Conservation (phyloP, 441 rosid genomes). For the Erodium moschatum region DNA sequence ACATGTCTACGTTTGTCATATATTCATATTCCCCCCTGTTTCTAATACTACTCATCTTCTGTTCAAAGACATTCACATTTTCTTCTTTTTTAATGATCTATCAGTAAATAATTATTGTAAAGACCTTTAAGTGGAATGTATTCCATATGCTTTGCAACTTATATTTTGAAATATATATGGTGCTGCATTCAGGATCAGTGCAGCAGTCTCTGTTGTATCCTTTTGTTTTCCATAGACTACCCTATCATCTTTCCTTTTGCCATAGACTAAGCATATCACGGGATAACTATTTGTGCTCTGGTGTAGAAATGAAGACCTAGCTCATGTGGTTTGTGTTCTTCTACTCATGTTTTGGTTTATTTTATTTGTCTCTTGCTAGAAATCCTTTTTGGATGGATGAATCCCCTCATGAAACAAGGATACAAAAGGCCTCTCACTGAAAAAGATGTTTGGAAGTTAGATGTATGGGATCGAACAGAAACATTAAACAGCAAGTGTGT, state of each 20-base stretch:
- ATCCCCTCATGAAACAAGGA: constrained; percentile 83
- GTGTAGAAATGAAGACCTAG: constrained; percentile 7
- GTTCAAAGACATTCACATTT: too few species aligned
- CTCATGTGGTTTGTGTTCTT: constrained; percentile 11
- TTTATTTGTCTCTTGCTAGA: constrained; percentile 31
- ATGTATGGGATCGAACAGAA: constrained; percentile 83
- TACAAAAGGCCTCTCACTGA: constrained; percentile 84
- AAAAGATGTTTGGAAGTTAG: constrained; percentile 92
- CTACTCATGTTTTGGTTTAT: constrained; percentile 16
- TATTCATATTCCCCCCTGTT: too few species aligned
- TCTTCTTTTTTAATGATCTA: too few species aligned
- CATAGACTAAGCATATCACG: background rate
- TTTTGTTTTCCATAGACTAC: background rate
- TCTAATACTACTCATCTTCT: too few species aligned
- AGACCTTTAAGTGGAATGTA: background rate
- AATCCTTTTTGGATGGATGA: constrained; percentile 73
- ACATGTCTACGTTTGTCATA: too few species aligned
- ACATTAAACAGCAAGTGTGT: constrained; percentile 57
- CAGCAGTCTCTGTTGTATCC: background rate
- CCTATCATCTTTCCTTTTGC: background rate
- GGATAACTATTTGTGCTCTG: constrained; percentile 9
- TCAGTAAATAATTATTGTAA: background rate
- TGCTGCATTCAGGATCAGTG: constrained; percentile 12
- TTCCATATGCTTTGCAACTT: constrained; percentile 8
- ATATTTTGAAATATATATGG: background rate